Evolutionary conservation across 106 monocot species (phyloP).

Genomic region (Iris macrosiphon): DNA sequence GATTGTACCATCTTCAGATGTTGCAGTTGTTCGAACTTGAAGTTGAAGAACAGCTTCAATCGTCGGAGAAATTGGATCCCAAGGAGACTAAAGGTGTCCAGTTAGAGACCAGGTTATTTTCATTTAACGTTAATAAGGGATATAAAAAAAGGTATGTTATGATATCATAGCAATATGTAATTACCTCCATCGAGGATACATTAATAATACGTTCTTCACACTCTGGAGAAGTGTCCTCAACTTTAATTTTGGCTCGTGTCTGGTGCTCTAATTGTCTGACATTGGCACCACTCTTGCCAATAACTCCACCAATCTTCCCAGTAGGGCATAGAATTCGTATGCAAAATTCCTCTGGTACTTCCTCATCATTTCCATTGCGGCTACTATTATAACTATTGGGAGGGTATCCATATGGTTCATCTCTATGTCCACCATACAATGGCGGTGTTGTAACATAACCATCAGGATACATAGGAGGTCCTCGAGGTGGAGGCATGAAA

Average conservation of each 20-base stretch:
- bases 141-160: no score
- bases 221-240: constrained; percentile 49
- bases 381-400: constrained; percentile 15
- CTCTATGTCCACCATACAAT: constrained; percentile 30
- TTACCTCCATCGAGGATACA: constrained; percentile 66
- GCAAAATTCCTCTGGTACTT: constrained; percentile 34
- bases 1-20: constrained; percentile 39
- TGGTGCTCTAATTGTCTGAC: constrained; percentile 63
- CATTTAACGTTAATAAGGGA: background rate
- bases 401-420: constrained; percentile 25
- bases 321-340: constrained; percentile 57
- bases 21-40: constrained; percentile 26
- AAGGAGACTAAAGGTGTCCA: constrained; percentile 26
- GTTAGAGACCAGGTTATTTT: background rate
- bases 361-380: constrained; percentile 9
- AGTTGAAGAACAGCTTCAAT: constrained; percentile 67
- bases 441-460: constrained; percentile 24
- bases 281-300: constrained; percentile 61
- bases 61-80: constrained; percentile 53
- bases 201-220: constrained; percentile 44
- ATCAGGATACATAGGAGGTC: constrained; percentile 23
- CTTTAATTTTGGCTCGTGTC: constrained; percentile 58
- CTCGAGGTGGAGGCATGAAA: constrained; percentile 17
- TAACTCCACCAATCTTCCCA: constrained; percentile 58
- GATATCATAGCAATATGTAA: no score